These are phyloP conservation scores for Aspergillus bertholletiae DNA, from an alignment of 495 filamentous ascomycete species.

Conservation along the genomic window DNA sequence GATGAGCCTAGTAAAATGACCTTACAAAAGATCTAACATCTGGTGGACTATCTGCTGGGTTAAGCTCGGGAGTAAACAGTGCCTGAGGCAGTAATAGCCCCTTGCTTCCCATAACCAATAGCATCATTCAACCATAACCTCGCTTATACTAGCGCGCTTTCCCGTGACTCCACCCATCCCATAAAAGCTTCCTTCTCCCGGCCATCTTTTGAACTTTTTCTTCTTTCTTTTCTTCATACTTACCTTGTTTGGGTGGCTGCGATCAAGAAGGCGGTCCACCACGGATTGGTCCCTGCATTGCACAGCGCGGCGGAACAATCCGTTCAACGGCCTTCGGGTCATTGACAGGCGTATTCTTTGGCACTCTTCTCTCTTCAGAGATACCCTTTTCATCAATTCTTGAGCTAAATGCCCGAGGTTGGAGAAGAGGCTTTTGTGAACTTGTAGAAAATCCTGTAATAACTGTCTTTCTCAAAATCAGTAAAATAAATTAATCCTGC, in stretches of 20 bases:
- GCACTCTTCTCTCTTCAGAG: slow-evolving; percentile 41
- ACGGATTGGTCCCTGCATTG: slow-evolving; percentile 70
- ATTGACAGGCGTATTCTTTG: slow-evolving; percentile 74
- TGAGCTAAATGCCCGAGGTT: background rate
- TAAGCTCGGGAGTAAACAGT: no score
- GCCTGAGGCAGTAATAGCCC: no score
- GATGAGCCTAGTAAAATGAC: no score
- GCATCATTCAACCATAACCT: slow-evolving; percentile 1
- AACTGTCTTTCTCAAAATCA: no score
- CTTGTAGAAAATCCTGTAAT: no score
- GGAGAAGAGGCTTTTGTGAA: no score
- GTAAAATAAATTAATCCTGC: no score
- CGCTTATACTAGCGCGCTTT: slow-evolving; percentile 33
- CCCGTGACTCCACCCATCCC: slow-evolving; percentile 4
- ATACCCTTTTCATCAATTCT: slow-evolving; percentile 57
- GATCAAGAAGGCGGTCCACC: slow-evolving; percentile 60
- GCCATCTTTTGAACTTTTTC: slow-evolving; percentile 23
- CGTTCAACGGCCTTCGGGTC: slow-evolving; percentile 67
- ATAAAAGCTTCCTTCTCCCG: slow-evolving; percentile 23
- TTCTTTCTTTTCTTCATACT: slow-evolving; percentile 64
- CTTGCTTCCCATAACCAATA: no score
- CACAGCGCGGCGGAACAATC: slow-evolving; percentile 67
- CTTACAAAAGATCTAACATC: no score
- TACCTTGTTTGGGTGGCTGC: slow-evolving; percentile 65
- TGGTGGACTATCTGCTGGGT: no score